Evolutionary conservation across 768 basidiomycete species (phyloP).

Genomic region (Suillus occidentalis): DNA sequence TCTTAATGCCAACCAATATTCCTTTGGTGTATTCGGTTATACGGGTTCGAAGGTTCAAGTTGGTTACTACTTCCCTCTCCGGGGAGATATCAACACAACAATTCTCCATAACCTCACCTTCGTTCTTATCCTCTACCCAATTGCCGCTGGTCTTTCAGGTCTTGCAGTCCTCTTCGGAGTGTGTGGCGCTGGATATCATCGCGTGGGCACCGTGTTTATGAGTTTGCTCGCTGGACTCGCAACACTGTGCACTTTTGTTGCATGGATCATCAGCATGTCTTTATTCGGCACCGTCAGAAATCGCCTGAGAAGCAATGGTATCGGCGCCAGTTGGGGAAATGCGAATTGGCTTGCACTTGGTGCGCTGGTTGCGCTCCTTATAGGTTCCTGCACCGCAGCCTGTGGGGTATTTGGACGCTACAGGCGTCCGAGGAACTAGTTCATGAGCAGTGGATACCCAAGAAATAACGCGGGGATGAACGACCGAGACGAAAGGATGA

Average conservation of each 20-base stretch:
- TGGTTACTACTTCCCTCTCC: conserved; percentile 54
- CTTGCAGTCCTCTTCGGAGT: conserved; percentile 68
- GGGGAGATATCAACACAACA: conserved; percentile 40
- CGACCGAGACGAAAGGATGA: not conserved
- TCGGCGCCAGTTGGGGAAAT: conserved; percentile 65
- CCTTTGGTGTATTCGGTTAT: conserved; percentile 79
- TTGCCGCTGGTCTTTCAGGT: conserved; percentile 68
- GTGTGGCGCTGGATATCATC: conserved; percentile 62
- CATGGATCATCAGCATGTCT: conserved; percentile 76
- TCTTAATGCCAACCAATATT: conserved; percentile 51
- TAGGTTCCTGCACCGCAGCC: conserved; percentile 65
- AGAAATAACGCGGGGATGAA: not conserved
- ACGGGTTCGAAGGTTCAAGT: conserved; percentile 54
- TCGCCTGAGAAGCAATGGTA: conserved; percentile 50
- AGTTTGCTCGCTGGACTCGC: conserved; percentile 65
- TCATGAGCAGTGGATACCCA: too few relatives aligned
- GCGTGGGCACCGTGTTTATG: conserved; percentile 78
- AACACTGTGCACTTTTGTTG: conserved; percentile 63
- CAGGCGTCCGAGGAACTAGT: conserved; percentile 33
- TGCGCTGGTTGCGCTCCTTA: conserved; percentile 62
- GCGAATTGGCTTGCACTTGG: conserved; percentile 83
- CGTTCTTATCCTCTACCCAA: conserved; percentile 76
- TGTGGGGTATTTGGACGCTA: conserved; percentile 72
- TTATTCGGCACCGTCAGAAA: conserved; percentile 72
- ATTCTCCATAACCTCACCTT: conserved; percentile 70